These are phyloP conservation scores for Aspergillus funiculosus DNA, from an alignment of 495 filamentous ascomycete species.

Conservation along the genomic window DNA sequence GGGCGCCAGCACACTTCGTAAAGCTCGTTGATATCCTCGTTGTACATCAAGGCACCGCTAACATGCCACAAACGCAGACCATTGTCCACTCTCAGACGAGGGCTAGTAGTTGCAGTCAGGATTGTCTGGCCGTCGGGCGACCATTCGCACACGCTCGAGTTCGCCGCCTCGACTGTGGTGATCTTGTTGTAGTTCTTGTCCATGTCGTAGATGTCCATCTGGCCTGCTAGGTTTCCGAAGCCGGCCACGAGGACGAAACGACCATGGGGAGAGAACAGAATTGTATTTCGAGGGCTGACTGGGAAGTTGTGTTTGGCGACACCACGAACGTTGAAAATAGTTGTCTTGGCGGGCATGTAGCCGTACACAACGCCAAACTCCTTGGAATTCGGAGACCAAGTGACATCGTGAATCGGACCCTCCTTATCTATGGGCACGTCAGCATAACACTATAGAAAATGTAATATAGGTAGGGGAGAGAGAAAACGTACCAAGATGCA, in stretches of 20 bases:
- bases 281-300: conserved; percentile 84
- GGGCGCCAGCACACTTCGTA: conserved; percentile 93
- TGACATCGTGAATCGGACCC: conserved; percentile 94
- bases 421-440: conserved; percentile 66
- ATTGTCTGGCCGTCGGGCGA: conserved; percentile 93
- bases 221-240: conserved; percentile 93
- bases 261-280: conserved; percentile 89
- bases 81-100: conserved; percentile 91
- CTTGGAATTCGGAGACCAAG: conserved; percentile 95
- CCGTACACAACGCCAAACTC: conserved; percentile 97
- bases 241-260: conserved; percentile 90
- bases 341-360: conserved; percentile 96
- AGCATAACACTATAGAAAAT: conserved; percentile 2
- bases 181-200: conserved; percentile 87
- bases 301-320: conserved; percentile 75
- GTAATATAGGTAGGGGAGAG: neutral
- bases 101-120: conserved; percentile 92
- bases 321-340: conserved; percentile 86
- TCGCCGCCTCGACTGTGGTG: conserved; percentile 89
- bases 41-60: conserved; percentile 84
- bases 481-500: conserved; percentile 63
- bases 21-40: conserved; percentile 86
- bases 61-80: conserved; percentile 95
- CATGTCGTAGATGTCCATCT: conserved; percentile 96
- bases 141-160: conserved; percentile 92